Evolutionary conservation across 1,139 yeast genomes (phyloP).

Genomic region (Suhomyces anneliseae): DNA sequence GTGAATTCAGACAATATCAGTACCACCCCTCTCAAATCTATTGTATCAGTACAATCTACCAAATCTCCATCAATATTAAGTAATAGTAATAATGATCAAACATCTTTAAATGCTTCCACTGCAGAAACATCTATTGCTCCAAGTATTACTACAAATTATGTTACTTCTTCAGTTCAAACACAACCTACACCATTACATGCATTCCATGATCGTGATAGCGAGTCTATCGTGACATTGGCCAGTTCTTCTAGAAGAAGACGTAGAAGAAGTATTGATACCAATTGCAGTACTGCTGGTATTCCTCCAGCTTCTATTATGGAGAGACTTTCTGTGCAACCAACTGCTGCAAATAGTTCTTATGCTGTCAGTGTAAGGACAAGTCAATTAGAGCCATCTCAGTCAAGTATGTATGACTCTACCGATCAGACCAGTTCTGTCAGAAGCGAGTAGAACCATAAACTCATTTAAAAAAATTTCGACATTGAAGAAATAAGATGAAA

Average conservation of each 20-base stretch:
- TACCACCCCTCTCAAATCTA: constrained; percentile 54
- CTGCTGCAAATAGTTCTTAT: constrained; percentile 29
- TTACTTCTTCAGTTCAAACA: constrained; percentile 2
- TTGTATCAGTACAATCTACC: constrained; percentile 50
- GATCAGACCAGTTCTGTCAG: constrained; percentile 19
- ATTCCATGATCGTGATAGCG: constrained; percentile 44
- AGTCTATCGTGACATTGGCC: constrained; percentile 55
- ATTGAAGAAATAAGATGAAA: neutral
- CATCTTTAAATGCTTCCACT: constrained; percentile 47
- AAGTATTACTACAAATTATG: constrained; percentile 19
- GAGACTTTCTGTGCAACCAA: constrained; percentile 40
- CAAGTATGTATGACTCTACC: constrained; percentile 19
- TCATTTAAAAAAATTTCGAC: neutral
- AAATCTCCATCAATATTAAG: constrained; percentile 46
- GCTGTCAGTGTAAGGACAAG: constrained; percentile 32
- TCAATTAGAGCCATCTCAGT: constrained; percentile 17
- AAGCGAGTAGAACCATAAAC: constrained; percentile 7
- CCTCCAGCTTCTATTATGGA: constrained; percentile 66
- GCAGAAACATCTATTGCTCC: constrained; percentile 57
- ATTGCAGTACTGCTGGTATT: constrained; percentile 61
- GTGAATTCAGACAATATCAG: constrained; percentile 40
- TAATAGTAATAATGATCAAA: constrained; percentile 35
- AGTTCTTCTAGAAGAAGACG: constrained; percentile 50
- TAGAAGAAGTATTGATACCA: constrained; percentile 56
- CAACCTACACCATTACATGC: constrained; percentile 8